Evolutionary conservation across 2,329 filamentous ascomycete genomes (phyloP).

Genomic region (Fusarium staphyleae): DNA sequence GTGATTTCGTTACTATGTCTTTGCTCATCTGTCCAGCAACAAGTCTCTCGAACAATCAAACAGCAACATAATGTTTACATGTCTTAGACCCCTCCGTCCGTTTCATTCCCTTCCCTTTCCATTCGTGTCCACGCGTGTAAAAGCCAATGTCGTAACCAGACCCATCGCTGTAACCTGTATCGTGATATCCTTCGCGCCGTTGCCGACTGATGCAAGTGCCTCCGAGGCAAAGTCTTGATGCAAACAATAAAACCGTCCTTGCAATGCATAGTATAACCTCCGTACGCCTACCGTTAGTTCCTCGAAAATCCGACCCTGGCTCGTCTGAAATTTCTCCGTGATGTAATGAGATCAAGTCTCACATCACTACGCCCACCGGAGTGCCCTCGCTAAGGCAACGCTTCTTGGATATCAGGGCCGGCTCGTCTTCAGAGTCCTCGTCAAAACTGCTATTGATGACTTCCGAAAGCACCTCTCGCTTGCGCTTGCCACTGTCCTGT

Average conservation of each 20-base stretch:
- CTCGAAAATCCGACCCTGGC: constrained; percentile 20
- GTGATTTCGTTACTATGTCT: constrained; percentile 23
- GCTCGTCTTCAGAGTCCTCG: constrained; percentile 47
- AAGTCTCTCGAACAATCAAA: constrained; percentile 8
- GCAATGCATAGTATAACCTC: constrained; percentile 18
- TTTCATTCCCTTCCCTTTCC: background rate
- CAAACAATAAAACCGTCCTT: constrained; percentile 15
- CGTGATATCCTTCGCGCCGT: constrained; percentile 22
- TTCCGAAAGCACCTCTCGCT: constrained; percentile 48
- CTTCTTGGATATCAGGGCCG: constrained; percentile 44
- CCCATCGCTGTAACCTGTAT: constrained; percentile 8
- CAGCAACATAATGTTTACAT: constrained; percentile 24
- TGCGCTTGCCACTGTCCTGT: constrained; percentile 42
- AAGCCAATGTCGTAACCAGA: constrained; percentile 8
- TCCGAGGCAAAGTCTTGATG: constrained; percentile 33
- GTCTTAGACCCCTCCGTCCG: constrained; percentile 1
- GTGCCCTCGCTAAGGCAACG: constrained; percentile 44
- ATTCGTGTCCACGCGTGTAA: background rate
- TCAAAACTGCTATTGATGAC: constrained; percentile 53
- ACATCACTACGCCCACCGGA: constrained; percentile 44
- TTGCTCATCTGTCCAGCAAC: background rate
- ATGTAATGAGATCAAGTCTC: constrained; percentile 12
- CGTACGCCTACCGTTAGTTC: constrained; percentile 21
- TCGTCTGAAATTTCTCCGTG: constrained; percentile 7
- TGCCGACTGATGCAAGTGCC: constrained; percentile 28